Conservation (phyloP, 1,139 yeast species). For the Yamadazyma diddensiae region DNA sequence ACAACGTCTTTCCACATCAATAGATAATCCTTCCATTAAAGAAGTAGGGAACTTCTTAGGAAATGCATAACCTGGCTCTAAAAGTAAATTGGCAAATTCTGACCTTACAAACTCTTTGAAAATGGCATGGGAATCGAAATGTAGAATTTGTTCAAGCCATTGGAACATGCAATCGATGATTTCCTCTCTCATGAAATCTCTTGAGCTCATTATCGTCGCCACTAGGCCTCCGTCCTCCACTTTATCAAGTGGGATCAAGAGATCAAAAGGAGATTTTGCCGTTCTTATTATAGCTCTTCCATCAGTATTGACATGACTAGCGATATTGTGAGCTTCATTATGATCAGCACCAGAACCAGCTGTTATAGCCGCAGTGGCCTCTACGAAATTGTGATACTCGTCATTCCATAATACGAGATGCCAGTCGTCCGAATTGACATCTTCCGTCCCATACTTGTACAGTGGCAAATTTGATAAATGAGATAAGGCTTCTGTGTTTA, state of each 20-base stretch:
- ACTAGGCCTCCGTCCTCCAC: constrained; percentile 52
- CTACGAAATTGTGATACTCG: constrained; percentile 59
- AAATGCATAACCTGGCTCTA: constrained; percentile 26
- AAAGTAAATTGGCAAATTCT: constrained; percentile 25
- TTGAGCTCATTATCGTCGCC: constrained; percentile 49
- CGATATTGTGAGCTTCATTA: constrained; percentile 28
- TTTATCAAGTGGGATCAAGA: constrained; percentile 24
- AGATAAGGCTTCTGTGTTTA: constrained; percentile 26
- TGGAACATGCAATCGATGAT: constrained; percentile 38
- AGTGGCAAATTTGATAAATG: constrained; percentile 28
- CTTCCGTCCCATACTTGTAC: constrained; percentile 26
- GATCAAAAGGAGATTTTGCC: constrained; percentile 16
- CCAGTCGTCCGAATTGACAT: constrained; percentile 32
- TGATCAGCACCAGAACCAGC: constrained; percentile 29
- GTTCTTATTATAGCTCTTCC: constrained; percentile 31
- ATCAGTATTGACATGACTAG: constrained; percentile 30
- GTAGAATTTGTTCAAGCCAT: constrained; percentile 50
- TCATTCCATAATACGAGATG: constrained; percentile 68
- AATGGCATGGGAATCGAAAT: constrained; percentile 21
- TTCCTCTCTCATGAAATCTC: constrained; percentile 49
- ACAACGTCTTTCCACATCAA: constrained; percentile 19
- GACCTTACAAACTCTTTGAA: constrained; percentile 25
- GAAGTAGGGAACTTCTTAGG: constrained; percentile 26
- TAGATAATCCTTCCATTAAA: constrained; percentile 14
- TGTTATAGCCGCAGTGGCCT: constrained; percentile 42